Base-by-base conservation (phyloP, 352 stramenopile genomes). In the Halophytophthora polymorphica region DNA sequence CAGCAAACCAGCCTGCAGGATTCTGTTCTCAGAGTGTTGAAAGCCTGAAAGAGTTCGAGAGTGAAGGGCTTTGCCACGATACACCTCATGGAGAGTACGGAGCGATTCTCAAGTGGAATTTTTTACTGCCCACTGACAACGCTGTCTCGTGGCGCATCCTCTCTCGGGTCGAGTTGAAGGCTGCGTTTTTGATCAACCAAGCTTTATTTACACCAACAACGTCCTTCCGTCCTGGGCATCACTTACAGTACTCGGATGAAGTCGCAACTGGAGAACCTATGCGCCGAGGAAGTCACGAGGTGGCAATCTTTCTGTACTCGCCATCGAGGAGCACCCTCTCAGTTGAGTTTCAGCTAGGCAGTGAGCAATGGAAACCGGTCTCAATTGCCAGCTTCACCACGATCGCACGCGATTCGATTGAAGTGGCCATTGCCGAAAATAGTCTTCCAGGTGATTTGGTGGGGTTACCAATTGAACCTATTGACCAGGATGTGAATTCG, bases 401-500 rank as follows among this genome's bases (percentile, higher is more conserved):
- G 1, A 0, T 64, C 36, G 35, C 34, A 4, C 52, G 13, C 21
- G 6, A 21, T 36, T 6, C n/a, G 11, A 58, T 60, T 28, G 29
- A 48, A 33, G 25, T 41, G n/a, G 52, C 39, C 1, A 64, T 68
- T 19, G 7, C 15, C 12, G 59, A 68, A 45, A 64, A 68, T 31
- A 64, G 60, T 31, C 6, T 19, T 7, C 35, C 40, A 42, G 54
- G 55, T 5, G 50, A 45, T 11, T 2, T 19, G 8, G 54, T 53
- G 36, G 60, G 54, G 22, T 6, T 33, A 19, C 29, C 49, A 22
- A 2, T 68, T 40, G 38, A 57, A 7, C 54, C 60, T 1, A 56
- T 64, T 33, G 60, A 68, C 37, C 31, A 60, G 23, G 60, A 68
- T 48, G 12, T n/a, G 21, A 5, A 31, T 18, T 47, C 60, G n/a